Evolutionary conservation across 495 filamentous ascomycete species (phyloP).

Genomic region (Lasiosphaeria ovina): DNA sequence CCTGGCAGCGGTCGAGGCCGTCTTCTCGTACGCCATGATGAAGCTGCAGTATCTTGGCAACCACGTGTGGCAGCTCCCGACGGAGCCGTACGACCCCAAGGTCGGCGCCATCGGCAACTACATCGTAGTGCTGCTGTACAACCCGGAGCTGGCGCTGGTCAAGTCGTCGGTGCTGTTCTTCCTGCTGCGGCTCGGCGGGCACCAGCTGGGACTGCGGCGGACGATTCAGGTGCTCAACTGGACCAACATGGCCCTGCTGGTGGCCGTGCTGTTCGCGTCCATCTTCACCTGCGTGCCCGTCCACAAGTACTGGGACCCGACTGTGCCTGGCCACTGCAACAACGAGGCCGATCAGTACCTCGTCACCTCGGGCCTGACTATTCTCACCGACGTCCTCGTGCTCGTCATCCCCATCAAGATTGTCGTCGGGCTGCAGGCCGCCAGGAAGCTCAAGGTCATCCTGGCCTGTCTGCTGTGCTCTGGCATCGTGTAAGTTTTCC

Average conservation of each 20-base stretch:
- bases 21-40: conserved; percentile 20
- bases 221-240: conserved; percentile 41
- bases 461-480: conserved; percentile 44
- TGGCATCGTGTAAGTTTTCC: conserved; percentile 39
- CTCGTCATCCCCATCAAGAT: conserved; percentile 49
- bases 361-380: conserved; percentile 41
- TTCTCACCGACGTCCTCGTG: conserved; percentile 49
- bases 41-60: conserved; percentile 16
- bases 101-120: conserved; percentile 14
- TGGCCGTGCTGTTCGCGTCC: conserved; percentile 48
- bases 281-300: conserved; percentile 54
- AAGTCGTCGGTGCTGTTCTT: conserved; percentile 54
- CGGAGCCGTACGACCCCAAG: conserved; percentile 2
- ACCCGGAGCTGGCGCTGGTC: conserved; percentile 42
- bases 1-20: conserved; percentile 11
- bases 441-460: conserved; percentile 41
- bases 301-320: conserved; percentile 40
- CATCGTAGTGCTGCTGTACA: conserved; percentile 24
- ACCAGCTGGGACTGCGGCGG: conserved; percentile 21
- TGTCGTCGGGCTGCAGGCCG: conserved; percentile 47
- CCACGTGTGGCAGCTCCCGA: conserved; percentile 15
- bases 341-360: conserved; percentile 44
- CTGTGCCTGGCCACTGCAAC: conserved; percentile 42
- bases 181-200: conserved; percentile 44
- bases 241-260: conserved; percentile 42